These are phyloP conservation scores for Lathyrus oleraceus DNA, from an alignment of 306 rosid genomes.

Conservation along the genomic window DNA sequence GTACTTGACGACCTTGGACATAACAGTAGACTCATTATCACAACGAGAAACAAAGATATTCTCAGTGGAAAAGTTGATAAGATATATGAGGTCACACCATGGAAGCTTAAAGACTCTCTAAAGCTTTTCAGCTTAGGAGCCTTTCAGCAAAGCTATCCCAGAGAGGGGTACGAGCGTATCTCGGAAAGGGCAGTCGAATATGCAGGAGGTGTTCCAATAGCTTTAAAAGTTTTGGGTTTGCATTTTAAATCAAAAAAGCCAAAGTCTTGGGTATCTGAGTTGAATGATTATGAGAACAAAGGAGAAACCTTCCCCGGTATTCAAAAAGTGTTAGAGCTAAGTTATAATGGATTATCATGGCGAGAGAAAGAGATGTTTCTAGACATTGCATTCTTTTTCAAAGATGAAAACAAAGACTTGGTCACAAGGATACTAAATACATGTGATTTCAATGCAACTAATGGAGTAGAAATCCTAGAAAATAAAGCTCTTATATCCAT, in stretches of 20 bases:
- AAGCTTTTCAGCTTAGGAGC: constrained; percentile 14
- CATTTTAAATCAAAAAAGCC: background rate
- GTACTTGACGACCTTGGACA: background rate
- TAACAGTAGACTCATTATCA: constrained; percentile 24
- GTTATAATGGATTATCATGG: constrained; percentile 14
- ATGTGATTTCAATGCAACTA: constrained; percentile 5
- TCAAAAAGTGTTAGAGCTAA: background rate
- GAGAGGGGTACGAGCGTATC: background rate
- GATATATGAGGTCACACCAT: background rate
- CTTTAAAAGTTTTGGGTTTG: constrained; percentile 32
- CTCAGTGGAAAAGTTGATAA: background rate
- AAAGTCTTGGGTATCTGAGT: background rate
- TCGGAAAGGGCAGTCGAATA: background rate
- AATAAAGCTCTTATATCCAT: constrained; percentile 35
- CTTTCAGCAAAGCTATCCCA: background rate
- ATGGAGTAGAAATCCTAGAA: constrained; percentile 24
- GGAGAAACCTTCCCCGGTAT: background rate
- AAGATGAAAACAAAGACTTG: background rate
- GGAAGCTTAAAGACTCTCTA: background rate
- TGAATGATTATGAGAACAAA: background rate
- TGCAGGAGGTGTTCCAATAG: constrained; percentile 33
- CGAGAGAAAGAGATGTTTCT: constrained; percentile 17
- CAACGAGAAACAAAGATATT: constrained; percentile 5
- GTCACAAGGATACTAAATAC: constrained; percentile 18
- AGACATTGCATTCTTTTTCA: constrained; percentile 37